Evolutionary conservation across 225 moss, liverwort and hornwort genomes (phyloP).

Genomic region (Pseudisothecium myosuroides): DNA sequence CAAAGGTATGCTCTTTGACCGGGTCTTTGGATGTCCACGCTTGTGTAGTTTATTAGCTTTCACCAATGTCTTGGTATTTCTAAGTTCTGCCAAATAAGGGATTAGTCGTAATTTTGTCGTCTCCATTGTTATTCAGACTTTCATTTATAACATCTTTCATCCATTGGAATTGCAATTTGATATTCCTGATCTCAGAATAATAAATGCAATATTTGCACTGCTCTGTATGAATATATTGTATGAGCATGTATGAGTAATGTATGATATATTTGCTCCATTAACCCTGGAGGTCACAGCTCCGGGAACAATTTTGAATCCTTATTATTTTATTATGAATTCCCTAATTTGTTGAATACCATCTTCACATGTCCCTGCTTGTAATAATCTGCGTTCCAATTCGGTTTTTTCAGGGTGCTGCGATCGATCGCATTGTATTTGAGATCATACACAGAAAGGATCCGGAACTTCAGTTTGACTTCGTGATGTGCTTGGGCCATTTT

Average conservation of each 20-base stretch:
- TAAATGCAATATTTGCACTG: background rate
- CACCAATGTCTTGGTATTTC: background rate
- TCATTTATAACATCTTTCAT: background rate
- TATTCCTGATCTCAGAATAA: background rate
- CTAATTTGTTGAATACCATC: background rate
- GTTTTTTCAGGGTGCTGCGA: conserved; percentile 67
- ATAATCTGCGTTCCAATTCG: background rate
- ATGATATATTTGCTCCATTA: background rate
- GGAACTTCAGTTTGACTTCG: conserved; percentile 68
- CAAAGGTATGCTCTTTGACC: conserved; percentile 33
- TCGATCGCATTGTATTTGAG: conserved; percentile 80
- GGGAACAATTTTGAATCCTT: background rate
- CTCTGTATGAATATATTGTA: too few relatives aligned
- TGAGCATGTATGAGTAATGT: too few relatives aligned
- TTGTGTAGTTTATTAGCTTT: background rate
- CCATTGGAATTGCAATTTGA: background rate
- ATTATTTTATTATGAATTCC: background rate
- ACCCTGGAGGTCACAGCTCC: background rate
- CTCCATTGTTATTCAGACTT: background rate
- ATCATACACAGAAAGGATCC: conserved; percentile 54
- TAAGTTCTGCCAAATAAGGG: background rate
- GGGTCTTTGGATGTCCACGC: background rate
- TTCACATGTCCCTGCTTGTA: background rate
- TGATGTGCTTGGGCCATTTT: conserved; percentile 93
- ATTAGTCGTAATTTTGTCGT: background rate